Percentiles rank a stretch among this genome's conserved stretches.
These are phyloP conservation scores for Globisporangium nunn DNA, from an alignment of 352 stramenopile genomes.

Conservation along the genomic window DNA sequence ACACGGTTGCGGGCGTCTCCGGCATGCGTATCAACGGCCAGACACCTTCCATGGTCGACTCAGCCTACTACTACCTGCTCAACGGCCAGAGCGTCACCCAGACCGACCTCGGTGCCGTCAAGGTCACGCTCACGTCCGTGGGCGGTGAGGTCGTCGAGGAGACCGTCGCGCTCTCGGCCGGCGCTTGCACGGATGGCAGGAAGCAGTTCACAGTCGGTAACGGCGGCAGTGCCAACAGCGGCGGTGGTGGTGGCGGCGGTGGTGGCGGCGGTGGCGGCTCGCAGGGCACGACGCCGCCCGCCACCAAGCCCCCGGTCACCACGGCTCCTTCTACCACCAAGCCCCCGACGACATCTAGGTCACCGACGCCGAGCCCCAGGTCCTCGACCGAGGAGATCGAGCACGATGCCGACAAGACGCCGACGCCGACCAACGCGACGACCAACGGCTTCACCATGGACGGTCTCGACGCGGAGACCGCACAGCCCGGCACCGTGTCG, in stretches of 20 bases:
- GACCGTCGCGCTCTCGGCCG: constrained; percentile 30
- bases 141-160: constrained; percentile 32
- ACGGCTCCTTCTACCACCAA: constrained; percentile 11
- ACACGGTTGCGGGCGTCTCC: constrained; percentile 21
- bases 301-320: constrained; percentile 10
- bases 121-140: constrained; percentile 36
- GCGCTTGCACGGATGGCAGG: constrained; percentile 29
- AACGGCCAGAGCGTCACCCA: constrained; percentile 25
- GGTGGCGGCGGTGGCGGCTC: constrained; percentile 2
- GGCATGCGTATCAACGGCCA: constrained; percentile 32
- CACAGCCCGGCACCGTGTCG: constrained; percentile 4
- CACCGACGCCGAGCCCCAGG: constrained; percentile 2
- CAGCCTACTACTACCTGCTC: constrained; percentile 63
- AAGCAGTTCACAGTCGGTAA: constrained; percentile 27
- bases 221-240: constrained; percentile 3
- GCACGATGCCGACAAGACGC: constrained; percentile 2
- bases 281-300: constrained; percentile 13
- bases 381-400: constrained; percentile 1
- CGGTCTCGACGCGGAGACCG: neutral
- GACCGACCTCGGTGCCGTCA: constrained; percentile 25
- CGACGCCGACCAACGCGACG: neutral
- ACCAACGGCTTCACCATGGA: constrained; percentile 8
- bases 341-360: constrained; percentile 11
- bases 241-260: constrained; percentile 8
- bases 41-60: constrained; percentile 41